Evolutionary conservation across 305 asterid genomes (phyloP), one percentile per base, ranked within the genome.

Genomic region (Petunia hybrid): DNA sequence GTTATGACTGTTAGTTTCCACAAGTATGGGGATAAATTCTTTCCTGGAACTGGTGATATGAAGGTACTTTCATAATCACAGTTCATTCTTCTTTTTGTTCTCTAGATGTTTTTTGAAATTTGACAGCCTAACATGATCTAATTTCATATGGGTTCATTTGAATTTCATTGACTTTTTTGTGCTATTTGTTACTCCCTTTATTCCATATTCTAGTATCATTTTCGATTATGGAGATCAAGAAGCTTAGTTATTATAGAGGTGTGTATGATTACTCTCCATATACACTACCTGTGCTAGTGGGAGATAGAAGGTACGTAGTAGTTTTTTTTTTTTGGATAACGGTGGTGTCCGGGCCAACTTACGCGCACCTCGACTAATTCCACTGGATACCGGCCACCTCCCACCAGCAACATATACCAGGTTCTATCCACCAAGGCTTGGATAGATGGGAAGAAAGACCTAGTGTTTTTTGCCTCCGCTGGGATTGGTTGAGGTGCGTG

Each of bases 1-100:
- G 99, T 96, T 80, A 96, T 96, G 99, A 96, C 98, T 7, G 99
- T 96, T 86, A 96, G 99, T 88, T 96, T 96, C 87, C 99, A 96
- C 91, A 94, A 96, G 91, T 94, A 88, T 70, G 99, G 99, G 56
- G 98, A 96, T 88, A 42, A 87, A 85, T 96, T 96, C 90, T 96
- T 96, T 82, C 99, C 99, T 67, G 99, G 97, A 84, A 94, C 98
- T 41, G 99, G 99, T 76, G 98, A 96, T 87, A 91, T 91, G 78
- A 96, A 96, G 98, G 99, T 96, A 88, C 89, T 80, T 85, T 82
- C 83, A 74, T 78, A 66, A 56, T 39, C 14, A 86, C 78, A 75
- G 77, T 77, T 36, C 43, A 83, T 73, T 83, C 65, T 68, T 80
- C 61, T 81, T 79, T 60, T 45, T 87, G 40, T 80, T n/a, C 56